Base-by-base conservation (phyloP, 345 rosid genomes). In the Eucalyptus curtisii region DNA sequence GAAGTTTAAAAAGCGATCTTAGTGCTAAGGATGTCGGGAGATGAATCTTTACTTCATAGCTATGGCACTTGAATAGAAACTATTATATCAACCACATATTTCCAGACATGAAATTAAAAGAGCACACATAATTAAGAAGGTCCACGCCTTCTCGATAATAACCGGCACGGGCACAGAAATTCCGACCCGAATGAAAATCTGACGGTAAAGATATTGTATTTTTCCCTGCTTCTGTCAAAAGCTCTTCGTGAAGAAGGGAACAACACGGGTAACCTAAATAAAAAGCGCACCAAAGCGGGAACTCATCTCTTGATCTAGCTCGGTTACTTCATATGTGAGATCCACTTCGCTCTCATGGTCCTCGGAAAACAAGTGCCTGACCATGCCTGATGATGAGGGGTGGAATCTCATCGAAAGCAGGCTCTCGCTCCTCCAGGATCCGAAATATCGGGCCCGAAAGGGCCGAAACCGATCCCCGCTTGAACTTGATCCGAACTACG, bases 401-500 rank as follows among this genome's bases (percentile, higher is more conserved):
- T 20, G 47, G 82, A 76, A 76, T 37, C 82, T 76, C 82, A 37
- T 76, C 2, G 2, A 37, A 37, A 76, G 47, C 47, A 40, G 82
- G 30, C 82, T 76, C 82, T 40, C 82, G 0, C 47, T 76, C 47
- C 9, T 76, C 82, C 27, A 11, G 14, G 82, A 37, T 76, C 24
- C 1, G 8, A 40, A 37, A 22, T 22, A 37, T 76, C 1, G 7
- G 82, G 2, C 3, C 47, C 9, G 1, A n/a, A n/a, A n/a, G n/a
- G n/a, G n/a, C n/a, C n/a, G n/a, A 76, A 37, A 20, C 27, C 4
- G 16, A 47, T 20, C 12, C 82, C 47, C 2, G 30, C 47, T 76
- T 20, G 47, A 20, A 37, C 47, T 37, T 76, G 47, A 76, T 20
- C 47, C 25, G 0, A 42, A 71, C 81, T 71, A 52, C 5, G 25